Conservation (phyloP, 257 asterid genomes). For the Capsicum chinense region DNA sequence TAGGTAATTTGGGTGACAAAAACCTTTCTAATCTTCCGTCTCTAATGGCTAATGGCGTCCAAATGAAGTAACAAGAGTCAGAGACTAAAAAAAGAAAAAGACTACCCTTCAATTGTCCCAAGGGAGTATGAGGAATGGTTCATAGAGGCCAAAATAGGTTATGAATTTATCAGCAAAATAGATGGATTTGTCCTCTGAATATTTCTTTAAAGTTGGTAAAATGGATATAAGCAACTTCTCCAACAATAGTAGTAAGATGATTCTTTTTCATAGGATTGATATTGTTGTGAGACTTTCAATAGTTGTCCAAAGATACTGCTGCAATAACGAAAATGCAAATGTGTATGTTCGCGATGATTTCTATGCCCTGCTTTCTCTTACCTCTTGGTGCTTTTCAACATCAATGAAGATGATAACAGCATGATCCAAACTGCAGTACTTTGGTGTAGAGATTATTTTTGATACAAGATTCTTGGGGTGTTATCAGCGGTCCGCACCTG, state of each 20-base stretch:
- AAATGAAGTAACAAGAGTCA: not conserved
- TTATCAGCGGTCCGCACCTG: no score
- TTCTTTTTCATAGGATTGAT: not conserved
- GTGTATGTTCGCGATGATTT: not conserved
- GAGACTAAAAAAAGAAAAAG: not conserved
- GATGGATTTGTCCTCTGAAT: no score
- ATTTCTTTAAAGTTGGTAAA: not conserved
- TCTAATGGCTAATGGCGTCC: not conserved
- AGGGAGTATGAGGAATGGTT: not conserved
- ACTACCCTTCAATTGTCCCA: not conserved
- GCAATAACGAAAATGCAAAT: not conserved
- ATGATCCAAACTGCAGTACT: no score
- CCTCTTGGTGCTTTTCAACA: no score
- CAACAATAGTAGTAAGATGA: not conserved
- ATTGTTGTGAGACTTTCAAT: not conserved
- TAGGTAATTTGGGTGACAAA: not conserved
- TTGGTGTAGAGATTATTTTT: no score
- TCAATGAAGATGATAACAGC: no score
- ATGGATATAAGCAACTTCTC: not conserved
- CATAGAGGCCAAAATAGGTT: no score
- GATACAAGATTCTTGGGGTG: not conserved
- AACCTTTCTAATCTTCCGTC: not conserved
- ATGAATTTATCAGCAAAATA: not conserved
- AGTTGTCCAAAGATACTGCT: not conserved
- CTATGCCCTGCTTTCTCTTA: not conserved